Conservation (phyloP, 2,329 filamentous ascomycete genomes). For the Ceratocystiopsis sp. region DNA sequence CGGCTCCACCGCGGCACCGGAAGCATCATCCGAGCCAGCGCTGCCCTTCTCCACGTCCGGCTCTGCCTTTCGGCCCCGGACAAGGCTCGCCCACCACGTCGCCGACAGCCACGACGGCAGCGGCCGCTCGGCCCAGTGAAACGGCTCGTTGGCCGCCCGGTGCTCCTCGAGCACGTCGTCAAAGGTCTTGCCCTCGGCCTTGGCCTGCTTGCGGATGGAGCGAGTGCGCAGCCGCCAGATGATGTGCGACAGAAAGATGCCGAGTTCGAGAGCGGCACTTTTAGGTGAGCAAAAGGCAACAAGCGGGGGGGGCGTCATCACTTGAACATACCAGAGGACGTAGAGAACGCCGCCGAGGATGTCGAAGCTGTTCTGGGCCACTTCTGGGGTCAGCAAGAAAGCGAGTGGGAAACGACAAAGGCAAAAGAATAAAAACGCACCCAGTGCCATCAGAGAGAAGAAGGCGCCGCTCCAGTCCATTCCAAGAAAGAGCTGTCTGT, state of each 20-base stretch:
- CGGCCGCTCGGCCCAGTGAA: constrained; percentile 21
- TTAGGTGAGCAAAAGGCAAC: background rate
- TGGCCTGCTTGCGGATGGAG: constrained; percentile 32
- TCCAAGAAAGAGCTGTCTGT: constrained; percentile 29
- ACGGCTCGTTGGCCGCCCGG: constrained; percentile 15
- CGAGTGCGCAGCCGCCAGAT: constrained; percentile 41
- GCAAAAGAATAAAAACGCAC: constrained; percentile 17
- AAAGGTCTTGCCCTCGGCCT: constrained; percentile 31
- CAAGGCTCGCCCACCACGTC: constrained; percentile 1
- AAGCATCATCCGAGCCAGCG: no score
- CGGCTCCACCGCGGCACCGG: no score
- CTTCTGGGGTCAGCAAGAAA: constrained; percentile 14
- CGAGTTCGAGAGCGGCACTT: constrained; percentile 39
- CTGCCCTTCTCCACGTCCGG: no score
- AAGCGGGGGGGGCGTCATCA: background rate
- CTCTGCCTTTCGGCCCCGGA: no score
- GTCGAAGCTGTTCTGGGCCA: constrained; percentile 44
- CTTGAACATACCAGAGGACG: constrained; percentile 39
- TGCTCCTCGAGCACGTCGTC: constrained; percentile 31
- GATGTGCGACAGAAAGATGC: constrained; percentile 41
- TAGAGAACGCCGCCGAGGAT: constrained; percentile 42
- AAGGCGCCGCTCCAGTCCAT: constrained; percentile 45
- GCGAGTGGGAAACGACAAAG: no score
- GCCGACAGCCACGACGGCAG: background rate
- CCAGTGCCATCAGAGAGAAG: constrained; percentile 45